phyloP scores from a whole-genome alignment of 257 asterid genomes.

The Agastache rugosa region DNA sequence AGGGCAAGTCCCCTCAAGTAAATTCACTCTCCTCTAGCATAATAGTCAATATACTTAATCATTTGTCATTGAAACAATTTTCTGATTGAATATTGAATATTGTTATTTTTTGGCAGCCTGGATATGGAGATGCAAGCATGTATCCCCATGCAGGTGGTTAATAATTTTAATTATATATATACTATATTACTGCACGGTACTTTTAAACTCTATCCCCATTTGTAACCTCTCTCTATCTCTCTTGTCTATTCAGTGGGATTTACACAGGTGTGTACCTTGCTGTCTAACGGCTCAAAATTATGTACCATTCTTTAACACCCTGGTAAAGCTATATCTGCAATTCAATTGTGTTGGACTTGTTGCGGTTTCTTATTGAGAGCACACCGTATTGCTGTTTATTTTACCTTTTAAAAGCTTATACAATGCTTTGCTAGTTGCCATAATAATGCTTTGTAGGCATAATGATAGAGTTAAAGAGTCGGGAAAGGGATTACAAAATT shows the following conservation, averaged over 20 bases:
- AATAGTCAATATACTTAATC: constrained; percentile 20
- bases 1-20: constrained; percentile 94
- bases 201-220: constrained; percentile 22
- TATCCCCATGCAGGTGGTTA: constrained; percentile 65
- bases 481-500: background rate
- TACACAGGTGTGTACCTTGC: constrained; percentile 75
- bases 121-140: constrained; percentile 81
- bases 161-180: constrained; percentile 1
- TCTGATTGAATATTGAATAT: constrained; percentile 38
- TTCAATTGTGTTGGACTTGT: constrained; percentile 27
- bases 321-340: constrained; percentile 23
- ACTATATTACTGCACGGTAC: constrained; percentile 5
- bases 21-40: constrained; percentile 42
- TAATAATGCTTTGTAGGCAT: background rate
- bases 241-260: constrained; percentile 69
- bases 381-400: constrained; percentile 19
- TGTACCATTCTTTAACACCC: constrained; percentile 30
- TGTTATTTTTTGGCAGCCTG: constrained; percentile 57
- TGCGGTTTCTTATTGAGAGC: constrained; percentile 30
- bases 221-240: constrained; percentile 39
- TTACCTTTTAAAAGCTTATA: constrained; percentile 10
- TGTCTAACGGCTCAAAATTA: constrained; percentile 27
- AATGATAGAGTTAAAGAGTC: background rate
- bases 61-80: constrained; percentile 37
- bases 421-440: constrained; percentile 21